Percentiles rank a stretch among this genome's conserved stretches.
Conservation (phyloP, 2,329 filamentous ascomycete genomes). For the Fusarium beomiforme region DNA sequence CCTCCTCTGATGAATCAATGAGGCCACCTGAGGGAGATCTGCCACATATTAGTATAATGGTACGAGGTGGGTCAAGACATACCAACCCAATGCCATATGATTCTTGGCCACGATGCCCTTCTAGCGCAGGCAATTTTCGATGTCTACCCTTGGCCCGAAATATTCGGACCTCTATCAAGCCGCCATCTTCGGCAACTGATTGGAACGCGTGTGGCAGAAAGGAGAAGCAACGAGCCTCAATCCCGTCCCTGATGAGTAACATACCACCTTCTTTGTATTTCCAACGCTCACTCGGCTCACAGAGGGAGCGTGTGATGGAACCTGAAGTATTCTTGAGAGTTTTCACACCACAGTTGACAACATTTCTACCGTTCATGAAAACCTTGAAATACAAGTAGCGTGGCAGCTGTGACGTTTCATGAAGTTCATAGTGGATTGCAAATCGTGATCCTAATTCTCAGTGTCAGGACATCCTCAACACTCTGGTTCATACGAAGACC, state of each 20-base stretch:
- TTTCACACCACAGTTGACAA: constrained; percentile 64
- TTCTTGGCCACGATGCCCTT: constrained; percentile 58
- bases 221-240: constrained; percentile 61
- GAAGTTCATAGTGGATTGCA: constrained; percentile 60
- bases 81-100: constrained; percentile 65
- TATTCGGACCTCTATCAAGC: constrained; percentile 63
- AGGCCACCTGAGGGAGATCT: constrained; percentile 65
- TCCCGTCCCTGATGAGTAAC: constrained; percentile 50
- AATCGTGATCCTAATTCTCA: constrained; percentile 59
- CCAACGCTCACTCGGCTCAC: constrained; percentile 57
- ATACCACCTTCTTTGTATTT: constrained; percentile 51
- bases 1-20: constrained; percentile 60
- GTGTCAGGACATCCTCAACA: background rate
- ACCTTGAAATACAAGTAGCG: constrained; percentile 65
- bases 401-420: constrained; percentile 46
- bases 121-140: constrained; percentile 53
- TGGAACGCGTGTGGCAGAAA: constrained; percentile 54
- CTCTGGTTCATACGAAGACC: background rate
- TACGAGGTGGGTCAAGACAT: background rate
- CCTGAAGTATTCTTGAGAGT: constrained; percentile 48
- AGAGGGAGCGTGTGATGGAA: constrained; percentile 58
- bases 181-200: constrained; percentile 62
- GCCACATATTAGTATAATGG: constrained; percentile 9
- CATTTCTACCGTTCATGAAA: constrained; percentile 62
- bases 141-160: constrained; percentile 62